Evolutionary conservation across 164 flowering plant genomes (phyloP), one percentile per base, ranked within the genome.

Genomic region (Platanus orientalis): DNA sequence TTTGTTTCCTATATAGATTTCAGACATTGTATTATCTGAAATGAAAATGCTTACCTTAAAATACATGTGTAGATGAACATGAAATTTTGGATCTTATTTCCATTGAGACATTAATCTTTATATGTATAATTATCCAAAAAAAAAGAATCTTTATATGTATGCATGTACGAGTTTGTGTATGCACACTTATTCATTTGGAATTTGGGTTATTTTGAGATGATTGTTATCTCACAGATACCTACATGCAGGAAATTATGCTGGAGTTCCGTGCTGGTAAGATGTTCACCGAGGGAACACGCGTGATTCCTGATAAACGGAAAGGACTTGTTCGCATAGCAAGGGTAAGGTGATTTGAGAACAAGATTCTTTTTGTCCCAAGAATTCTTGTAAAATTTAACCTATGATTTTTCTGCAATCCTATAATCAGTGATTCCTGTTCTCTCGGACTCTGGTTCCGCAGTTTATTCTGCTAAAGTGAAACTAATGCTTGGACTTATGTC

Each of bases 231-330:
- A 20, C n/a, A 24, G 32, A 14, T 30, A 21, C 53, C 27, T 45
- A 10, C 55, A 55, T 36, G 62, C 79, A 92, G 96, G 92, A 86
- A 61, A 53, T 74, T 28, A 40, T 91, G 78, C 69, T 89, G 70
- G 93, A 87, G 74, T 91, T 94, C 71, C 97, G 95, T 60, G 98
- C 98, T 19, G 98, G 98, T 52, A 94, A 84, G 76, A 84, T 94
- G 98, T 12, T 42, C 61, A 55, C 71, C 52, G 90, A 94, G 47
- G 96, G 96, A 17, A 84, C 78, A 57, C 75, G 76, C 55, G 97
- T 91, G 62, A 65, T 83, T 48, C 93, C 97, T 39, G 97, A 94
- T 77, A 40, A 78, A 21, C 89, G 96, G 7, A 91, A 87, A 79
- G 98, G 98, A 45, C 84, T 89, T 63, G 77, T 94, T 72, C 97